phyloP scores from a whole-genome alignment of 176 grass and related monocot genomes.

The Melocanna baccifera region DNA sequence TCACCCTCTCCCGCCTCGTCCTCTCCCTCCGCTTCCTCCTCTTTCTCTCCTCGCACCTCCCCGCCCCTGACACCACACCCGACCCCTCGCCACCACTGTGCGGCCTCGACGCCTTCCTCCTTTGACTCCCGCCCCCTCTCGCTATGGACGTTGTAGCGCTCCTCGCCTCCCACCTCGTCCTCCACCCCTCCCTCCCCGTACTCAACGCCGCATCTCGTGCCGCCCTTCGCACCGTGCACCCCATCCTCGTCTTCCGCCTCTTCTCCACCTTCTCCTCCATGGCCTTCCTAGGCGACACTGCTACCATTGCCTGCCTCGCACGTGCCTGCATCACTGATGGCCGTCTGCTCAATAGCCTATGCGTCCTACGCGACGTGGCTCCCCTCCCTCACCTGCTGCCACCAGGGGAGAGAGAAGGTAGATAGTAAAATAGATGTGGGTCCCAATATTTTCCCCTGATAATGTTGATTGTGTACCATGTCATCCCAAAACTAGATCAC shows the following conservation, averaged over 20 bases:
- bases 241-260: constrained; percentile 62
- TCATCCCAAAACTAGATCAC: too few species aligned
- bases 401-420: background rate
- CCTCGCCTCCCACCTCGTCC: constrained; percentile 34
- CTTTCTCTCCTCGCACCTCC: constrained; percentile 46
- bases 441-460: too few species aligned
- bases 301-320: constrained; percentile 44
- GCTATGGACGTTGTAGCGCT: constrained; percentile 28
- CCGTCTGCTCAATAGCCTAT: constrained; percentile 51
- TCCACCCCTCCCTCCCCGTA: constrained; percentile 39
- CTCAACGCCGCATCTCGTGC: constrained; percentile 30
- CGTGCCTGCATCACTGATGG: constrained; percentile 49
- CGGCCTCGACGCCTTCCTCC: constrained; percentile 38
- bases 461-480: too few species aligned
- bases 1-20: constrained; percentile 35
- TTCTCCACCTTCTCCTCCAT: constrained; percentile 40
- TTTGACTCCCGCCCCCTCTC: constrained; percentile 25
- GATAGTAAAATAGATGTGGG: too few species aligned
- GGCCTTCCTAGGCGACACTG: constrained; percentile 32
- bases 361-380: constrained; percentile 56
- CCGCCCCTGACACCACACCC: constrained; percentile 14
- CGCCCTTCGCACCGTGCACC: constrained; percentile 35
- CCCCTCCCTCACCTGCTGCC: constrained; percentile 28
- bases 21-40: constrained; percentile 55
- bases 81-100: background rate